Percentiles rank a stretch among this genome's conserved stretches.
Evolutionary conservation across 2,329 filamentous ascomycete genomes (phyloP).

Genomic region (Colletotrichum horii): DNA sequence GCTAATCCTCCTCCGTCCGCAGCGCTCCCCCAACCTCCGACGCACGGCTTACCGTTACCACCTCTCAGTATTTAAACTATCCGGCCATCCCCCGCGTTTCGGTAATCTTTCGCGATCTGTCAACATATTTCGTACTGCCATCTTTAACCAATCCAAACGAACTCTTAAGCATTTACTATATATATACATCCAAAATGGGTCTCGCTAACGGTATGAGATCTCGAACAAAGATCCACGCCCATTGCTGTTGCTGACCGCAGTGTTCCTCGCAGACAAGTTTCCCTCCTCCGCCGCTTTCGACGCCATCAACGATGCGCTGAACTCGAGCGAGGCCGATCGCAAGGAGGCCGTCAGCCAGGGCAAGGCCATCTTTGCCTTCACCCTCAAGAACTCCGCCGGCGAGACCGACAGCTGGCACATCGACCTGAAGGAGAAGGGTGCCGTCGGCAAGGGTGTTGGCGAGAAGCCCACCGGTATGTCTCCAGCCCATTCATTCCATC

Average conservation of each 20-base stretch:
- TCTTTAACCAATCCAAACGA: neutral
- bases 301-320: slow-evolving; percentile 76
- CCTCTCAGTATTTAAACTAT: slow-evolving; percentile 17
- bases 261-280: slow-evolving; percentile 69
- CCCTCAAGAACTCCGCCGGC: slow-evolving; percentile 84
- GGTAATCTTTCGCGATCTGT: neutral
- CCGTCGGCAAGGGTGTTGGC: slow-evolving; percentile 78
- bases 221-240: neutral
- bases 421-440: slow-evolving; percentile 89
- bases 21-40: slow-evolving; percentile 5
- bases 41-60: slow-evolving; percentile 12
- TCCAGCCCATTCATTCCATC: fast-evolving
- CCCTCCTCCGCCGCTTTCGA: slow-evolving; percentile 93
- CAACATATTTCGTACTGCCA: neutral
- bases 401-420: slow-evolving; percentile 90
- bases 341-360: slow-evolving; percentile 90
- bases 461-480: slow-evolving; percentile 83
- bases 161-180: neutral
- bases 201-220: slow-evolving; percentile 70
- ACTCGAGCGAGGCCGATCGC: slow-evolving; percentile 72
- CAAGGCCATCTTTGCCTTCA: slow-evolving; percentile 88
- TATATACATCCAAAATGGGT: slow-evolving; percentile 62
- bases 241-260: neutral
- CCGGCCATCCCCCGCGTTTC: slow-evolving; percentile 4
- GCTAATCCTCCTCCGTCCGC: slow-evolving; percentile 11